Base-by-base conservation (phyloP, 495 filamentous ascomycete species). In the Immersiella caudata region DNA sequence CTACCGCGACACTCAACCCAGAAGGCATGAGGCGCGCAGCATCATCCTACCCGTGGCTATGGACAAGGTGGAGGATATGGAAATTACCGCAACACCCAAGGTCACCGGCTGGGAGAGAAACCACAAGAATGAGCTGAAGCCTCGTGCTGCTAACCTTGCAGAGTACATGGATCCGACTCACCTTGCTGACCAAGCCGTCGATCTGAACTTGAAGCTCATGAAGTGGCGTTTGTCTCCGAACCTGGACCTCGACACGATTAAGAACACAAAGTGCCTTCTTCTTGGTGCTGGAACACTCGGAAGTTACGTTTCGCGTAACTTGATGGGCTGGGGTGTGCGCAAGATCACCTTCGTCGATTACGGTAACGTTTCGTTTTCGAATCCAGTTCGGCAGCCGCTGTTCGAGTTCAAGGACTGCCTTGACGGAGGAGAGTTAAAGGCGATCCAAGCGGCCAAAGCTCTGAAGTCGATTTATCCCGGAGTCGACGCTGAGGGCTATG, bases 341-440 rank as follows among this genome's bases (percentile, higher is more conserved):
- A 94, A 93, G 75, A 96, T 99, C 70, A 97, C 94, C 1, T 97
- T 99, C 76, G 86, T 99, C 57, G 95, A 99, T 75, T 96, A 95
- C 71, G 94, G 90, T n/a, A 88, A 82, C 1, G 93, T 99, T 51
- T 96, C 93, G 26, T 98, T 94, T 75, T 97, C 94, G n/a, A 99
- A 99, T 71, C 95, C 95, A 1, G 95, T 98, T 51, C 88, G 95
- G 55, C 95, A 99, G 74, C 94, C 95, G 0, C 82, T 99, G 16
- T 99, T 94, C 76, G 86, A 89, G 57, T 97, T 95, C 72, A 83
- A 89, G 52, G 96, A 99, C 75, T 97, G 95, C 74, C 81, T 95
- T 49, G 82, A 90, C 25, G 95, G 95, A 14, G 93, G 93, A 3
- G 90, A 87, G 29, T 86, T 89, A 73, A 99, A 99, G 78, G 94